Percentiles rank a stretch among this genome's conserved stretches.
These are phyloP conservation scores for Carex kokanica DNA, from an alignment of 176 grass and related monocot genomes.

Conservation along the genomic window DNA sequence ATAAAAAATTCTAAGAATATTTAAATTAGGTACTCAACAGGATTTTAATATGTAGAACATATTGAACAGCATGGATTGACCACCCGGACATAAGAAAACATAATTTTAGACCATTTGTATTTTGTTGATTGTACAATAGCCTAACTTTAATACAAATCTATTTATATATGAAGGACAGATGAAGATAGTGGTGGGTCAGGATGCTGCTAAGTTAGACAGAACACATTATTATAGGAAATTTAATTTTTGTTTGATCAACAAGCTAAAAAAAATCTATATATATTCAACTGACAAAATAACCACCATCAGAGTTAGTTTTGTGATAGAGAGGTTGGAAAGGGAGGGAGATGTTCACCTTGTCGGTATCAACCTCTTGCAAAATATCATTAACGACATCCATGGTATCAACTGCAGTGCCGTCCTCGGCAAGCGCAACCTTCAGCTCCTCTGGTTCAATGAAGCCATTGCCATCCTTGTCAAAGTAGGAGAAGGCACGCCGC, in stretches of 20 bases:
- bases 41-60: no score
- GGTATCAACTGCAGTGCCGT: conserved; percentile 61
- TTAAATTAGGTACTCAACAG: no score
- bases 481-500: conserved; percentile 78
- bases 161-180: background rate
- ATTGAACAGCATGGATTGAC: no score
- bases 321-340: conserved; percentile 1
- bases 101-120: no score
- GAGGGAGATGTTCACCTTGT: conserved; percentile 52
- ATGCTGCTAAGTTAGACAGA: background rate
- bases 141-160: no score
- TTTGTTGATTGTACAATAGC: no score
- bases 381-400: conserved; percentile 95
- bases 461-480: conserved; percentile 94
- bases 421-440: conserved; percentile 64
- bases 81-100: no score
- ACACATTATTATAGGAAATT: background rate
- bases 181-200: background rate
- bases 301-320: background rate
- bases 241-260: background rate
- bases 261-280: background rate
- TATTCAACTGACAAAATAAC: background rate
- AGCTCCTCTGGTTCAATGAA: conserved; percentile 93
- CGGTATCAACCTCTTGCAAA: conserved; percentile 94
- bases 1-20: no score